These are phyloP conservation scores for Colletotrichum sp. DNA, from an alignment of 2,329 filamentous ascomycete species.

Conservation along the genomic window DNA sequence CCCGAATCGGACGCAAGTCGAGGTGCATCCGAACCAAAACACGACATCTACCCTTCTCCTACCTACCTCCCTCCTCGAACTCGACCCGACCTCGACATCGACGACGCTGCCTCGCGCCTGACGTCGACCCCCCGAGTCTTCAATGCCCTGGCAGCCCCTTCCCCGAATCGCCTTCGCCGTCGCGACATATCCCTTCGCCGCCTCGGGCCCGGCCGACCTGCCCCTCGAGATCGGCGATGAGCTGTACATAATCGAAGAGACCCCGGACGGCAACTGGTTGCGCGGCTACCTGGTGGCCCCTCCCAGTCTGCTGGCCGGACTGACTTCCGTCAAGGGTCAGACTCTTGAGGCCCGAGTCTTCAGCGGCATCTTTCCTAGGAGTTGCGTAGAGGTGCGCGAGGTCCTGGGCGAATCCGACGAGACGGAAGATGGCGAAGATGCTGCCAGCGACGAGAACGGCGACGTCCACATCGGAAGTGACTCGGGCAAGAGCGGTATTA, in stretches of 20 bases:
- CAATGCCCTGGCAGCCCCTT: slow-evolving; percentile 97
- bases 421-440: slow-evolving; percentile 48
- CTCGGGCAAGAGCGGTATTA: slow-evolving; percentile 60
- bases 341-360: slow-evolving; percentile 96
- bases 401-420: slow-evolving; percentile 79
- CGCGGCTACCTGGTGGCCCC: slow-evolving; percentile 95
- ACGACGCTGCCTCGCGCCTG: background rate
- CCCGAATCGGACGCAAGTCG: background rate
- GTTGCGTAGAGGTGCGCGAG: slow-evolving; percentile 94
- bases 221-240: slow-evolving; percentile 98
- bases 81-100: background rate
- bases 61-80: background rate
- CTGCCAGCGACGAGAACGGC: slow-evolving; percentile 9
- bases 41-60: background rate
- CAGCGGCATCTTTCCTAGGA: slow-evolving; percentile 95
- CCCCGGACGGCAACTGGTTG: slow-evolving; percentile 89
- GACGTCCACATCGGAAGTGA: slow-evolving; percentile 41
- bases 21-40: background rate
- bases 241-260: slow-evolving; percentile 98
- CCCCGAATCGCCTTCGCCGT: slow-evolving; percentile 98
- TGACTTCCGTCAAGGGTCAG: slow-evolving; percentile 90
- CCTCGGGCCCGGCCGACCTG: slow-evolving; percentile 85
- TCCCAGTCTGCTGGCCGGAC: slow-evolving; percentile 86
- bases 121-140: slow-evolving; percentile 20
- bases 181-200: slow-evolving; percentile 91